These are phyloP conservation scores for Nothophytophthora sp. DNA, from an alignment of 352 stramenopile species.

Conservation along the genomic window DNA sequence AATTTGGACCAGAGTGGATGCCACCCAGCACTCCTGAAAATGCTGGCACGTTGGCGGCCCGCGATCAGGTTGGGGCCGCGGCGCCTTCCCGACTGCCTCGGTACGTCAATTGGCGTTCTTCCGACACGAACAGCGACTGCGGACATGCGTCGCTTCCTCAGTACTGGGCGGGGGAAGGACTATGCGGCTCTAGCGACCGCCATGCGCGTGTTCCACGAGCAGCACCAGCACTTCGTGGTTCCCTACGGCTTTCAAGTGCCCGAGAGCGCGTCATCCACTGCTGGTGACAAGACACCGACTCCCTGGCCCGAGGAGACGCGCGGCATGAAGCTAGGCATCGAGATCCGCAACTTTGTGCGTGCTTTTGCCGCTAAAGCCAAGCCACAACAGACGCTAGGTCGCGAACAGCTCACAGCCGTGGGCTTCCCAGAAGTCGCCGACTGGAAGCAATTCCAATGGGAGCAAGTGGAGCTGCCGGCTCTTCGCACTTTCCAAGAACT, in stretches of 20 bases:
- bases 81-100: too few species aligned
- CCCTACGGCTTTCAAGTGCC: conserved; percentile 42
- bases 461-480: conserved; percentile 24
- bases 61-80: too few species aligned
- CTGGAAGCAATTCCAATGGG: conserved; percentile 51
- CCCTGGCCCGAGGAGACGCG: conserved; percentile 39
- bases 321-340: conserved; percentile 39
- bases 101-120: too few species aligned
- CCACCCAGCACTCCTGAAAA: too few species aligned
- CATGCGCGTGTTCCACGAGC: conserved; percentile 34
- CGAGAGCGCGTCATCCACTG: not conserved
- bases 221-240: conserved; percentile 47
- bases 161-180: conserved; percentile 10
- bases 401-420: conserved; percentile 27
- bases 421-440: conserved; percentile 32
- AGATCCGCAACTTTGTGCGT: conserved; percentile 30
- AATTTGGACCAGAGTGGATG: too few species aligned
- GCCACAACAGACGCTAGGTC: conserved; percentile 2
- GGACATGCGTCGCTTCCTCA: conserved; percentile 26
- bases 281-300: not conserved
- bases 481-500: conserved; percentile 33
- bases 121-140: too few species aligned
- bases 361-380: not conserved
- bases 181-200: conserved; percentile 26
- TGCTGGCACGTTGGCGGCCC: too few species aligned